Conservation (phyloP, 23 red algal species). For the Gracilariopsis chorda region DNA sequence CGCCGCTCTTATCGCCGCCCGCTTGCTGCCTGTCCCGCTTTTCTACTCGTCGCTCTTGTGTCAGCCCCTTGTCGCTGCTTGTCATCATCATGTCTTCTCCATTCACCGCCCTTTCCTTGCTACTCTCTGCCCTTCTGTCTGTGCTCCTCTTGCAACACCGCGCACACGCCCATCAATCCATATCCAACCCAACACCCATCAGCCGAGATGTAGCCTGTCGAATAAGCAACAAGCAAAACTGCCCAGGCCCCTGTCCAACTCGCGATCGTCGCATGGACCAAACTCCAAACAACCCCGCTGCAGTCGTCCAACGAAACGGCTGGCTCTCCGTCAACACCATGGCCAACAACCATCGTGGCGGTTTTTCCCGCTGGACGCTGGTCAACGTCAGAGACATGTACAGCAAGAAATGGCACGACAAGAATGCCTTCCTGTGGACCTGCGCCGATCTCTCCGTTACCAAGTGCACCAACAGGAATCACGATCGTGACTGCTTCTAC, state of each 20-base stretch:
- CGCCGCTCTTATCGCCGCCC: background rate
- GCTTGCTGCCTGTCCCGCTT: background rate
- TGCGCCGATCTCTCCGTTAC: conserved; percentile 35
- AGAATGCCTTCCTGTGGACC: conserved; percentile 55
- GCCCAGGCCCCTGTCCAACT: conserved; percentile 65
- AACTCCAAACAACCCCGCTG: conserved; percentile 46
- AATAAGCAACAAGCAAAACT: conserved; percentile 52
- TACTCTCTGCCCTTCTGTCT: background rate
- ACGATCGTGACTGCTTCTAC: conserved; percentile 51
- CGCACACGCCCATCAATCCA: conserved; percentile 24
- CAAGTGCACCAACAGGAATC: conserved; percentile 29
- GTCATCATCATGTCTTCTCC: background rate
- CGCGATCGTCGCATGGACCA: conserved; percentile 12
- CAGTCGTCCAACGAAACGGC: background rate
- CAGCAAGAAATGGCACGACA: conserved; percentile 40
- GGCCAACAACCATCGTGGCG: conserved; percentile 52
- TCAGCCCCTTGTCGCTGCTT: background rate
- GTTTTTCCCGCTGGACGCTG: conserved; percentile 55
- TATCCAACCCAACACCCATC: conserved; percentile 32
- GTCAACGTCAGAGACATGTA: conserved; percentile 43
- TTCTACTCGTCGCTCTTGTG: background rate
- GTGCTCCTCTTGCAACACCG: background rate
- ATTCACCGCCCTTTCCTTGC: background rate
- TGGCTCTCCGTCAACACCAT: conserved; percentile 22
- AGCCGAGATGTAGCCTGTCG: conserved; percentile 36